Percentiles rank a stretch among this genome's conserved stretches.
Conservation (phyloP, 352 stramenopile genomes). For the Phytophthora brassicae region DNA sequence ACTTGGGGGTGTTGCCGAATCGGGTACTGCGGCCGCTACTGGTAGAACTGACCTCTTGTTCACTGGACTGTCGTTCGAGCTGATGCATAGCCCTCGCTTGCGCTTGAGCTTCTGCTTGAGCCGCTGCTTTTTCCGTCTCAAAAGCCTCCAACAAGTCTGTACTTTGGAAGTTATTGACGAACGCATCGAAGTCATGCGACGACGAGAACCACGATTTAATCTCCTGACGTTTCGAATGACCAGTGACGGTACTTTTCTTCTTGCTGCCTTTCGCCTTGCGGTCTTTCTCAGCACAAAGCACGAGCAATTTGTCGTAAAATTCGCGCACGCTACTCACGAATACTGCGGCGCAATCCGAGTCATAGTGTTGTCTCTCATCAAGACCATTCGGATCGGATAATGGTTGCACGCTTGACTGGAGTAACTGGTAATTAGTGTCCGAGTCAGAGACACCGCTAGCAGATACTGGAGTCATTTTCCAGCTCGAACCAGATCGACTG, state of each 20-base stretch:
- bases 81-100: slow-evolving; percentile 35
- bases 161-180: slow-evolving; percentile 71
- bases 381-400: slow-evolving; percentile 25
- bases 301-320: slow-evolving; percentile 64
- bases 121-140: slow-evolving; percentile 41
- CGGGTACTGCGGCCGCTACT: slow-evolving; percentile 41
- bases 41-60: slow-evolving; percentile 39
- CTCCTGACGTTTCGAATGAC: slow-evolving; percentile 76
- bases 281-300: slow-evolving; percentile 59
- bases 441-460: slow-evolving; percentile 19
- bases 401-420: slow-evolving; percentile 25
- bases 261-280: slow-evolving; percentile 52
- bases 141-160: slow-evolving; percentile 52
- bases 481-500: slow-evolving; percentile 46
- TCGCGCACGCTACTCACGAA: slow-evolving; percentile 65
- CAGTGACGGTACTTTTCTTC: slow-evolving; percentile 44
- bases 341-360: slow-evolving; percentile 50
- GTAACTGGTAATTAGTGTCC: slow-evolving; percentile 35
- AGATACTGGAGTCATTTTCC: slow-evolving; percentile 32
- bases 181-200: slow-evolving; percentile 79
- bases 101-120: slow-evolving; percentile 30
- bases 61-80: slow-evolving; percentile 35
- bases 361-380: slow-evolving; percentile 65
- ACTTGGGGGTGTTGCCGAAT: slow-evolving; percentile 38
- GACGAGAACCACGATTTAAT: slow-evolving; percentile 87